phyloP scores from a whole-genome alignment of 305 asterid species.

The Fraxinus latifolia region DNA sequence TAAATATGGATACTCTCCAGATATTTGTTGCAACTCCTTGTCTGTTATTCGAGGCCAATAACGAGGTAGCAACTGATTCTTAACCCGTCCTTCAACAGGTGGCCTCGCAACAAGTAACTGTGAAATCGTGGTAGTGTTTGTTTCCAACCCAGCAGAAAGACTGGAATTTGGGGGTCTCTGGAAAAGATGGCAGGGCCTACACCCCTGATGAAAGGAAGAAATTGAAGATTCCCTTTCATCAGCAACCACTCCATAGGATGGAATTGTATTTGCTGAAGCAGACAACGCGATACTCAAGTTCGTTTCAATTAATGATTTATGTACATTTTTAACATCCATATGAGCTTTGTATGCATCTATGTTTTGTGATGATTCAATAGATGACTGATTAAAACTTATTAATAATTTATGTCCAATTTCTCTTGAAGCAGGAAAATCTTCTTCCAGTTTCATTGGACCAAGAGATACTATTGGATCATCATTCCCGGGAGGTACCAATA shows the following conservation, averaged over 20 bases:
- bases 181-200: constrained; percentile 61
- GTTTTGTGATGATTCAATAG: constrained; percentile 35
- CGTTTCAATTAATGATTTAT: constrained; percentile 55
- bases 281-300: constrained; percentile 73
- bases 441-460: constrained; percentile 45
- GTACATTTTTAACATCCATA: constrained; percentile 28
- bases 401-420: constrained; percentile 42
- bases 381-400: constrained; percentile 33
- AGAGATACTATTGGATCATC: constrained; percentile 26
- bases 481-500: constrained; percentile 31
- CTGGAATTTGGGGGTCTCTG: constrained; percentile 62
- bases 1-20: constrained; percentile 88
- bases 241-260: constrained; percentile 33
- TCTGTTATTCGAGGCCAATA: constrained; percentile 97
- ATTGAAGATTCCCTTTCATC: constrained; percentile 51
- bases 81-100: constrained; percentile 87
- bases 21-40: constrained; percentile 87
- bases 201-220: constrained; percentile 54
- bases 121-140: constrained; percentile 46
- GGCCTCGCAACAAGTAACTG: constrained; percentile 89
- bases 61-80: constrained; percentile 94
- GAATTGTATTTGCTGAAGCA: constrained; percentile 42
- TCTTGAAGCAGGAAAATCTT: constrained; percentile 33
- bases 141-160: constrained; percentile 49
- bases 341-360: constrained; percentile 34